Conservation (phyloP, 441 rosid genomes). For the Brassica balearica region DNA sequence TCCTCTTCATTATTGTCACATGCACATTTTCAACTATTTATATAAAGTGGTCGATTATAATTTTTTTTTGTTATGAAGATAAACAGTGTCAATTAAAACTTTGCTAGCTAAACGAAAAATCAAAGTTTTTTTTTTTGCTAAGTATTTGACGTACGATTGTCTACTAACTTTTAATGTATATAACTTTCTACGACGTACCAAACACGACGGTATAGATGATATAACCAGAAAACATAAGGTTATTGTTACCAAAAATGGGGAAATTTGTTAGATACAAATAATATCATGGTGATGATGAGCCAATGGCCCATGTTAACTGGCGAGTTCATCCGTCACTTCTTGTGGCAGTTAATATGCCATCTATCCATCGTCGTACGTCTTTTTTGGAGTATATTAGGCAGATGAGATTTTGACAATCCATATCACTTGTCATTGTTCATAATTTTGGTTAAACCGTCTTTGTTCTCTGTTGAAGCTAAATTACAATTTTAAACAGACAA, state of each 20-base stretch:
- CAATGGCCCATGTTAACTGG: neutral
- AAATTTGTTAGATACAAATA: neutral
- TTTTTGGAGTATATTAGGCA: neutral
- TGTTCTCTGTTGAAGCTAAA: neutral
- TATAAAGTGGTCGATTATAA: neutral
- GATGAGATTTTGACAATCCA: neutral
- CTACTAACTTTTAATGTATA: neutral
- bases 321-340: neutral
- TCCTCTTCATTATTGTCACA: slow-evolving; percentile 16
- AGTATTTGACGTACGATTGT: no score
- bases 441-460: neutral
- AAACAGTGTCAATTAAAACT: no score
- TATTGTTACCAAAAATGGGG: neutral
- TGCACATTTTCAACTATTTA: slow-evolving; percentile 12
- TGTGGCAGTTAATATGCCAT: neutral
- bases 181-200: no score
- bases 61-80: no score
- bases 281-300: neutral
- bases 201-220: no score
- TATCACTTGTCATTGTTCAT: neutral
- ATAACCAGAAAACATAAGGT: no score
- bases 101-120: no score
- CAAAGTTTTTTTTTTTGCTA: no score
- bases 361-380: neutral
- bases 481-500: neutral